A percentile compares a stretch with the other conserved stretches of the same genome.
Conservation (phyloP, 2,329 filamentous ascomycete genomes). For the Macrophomina tecta region DNA sequence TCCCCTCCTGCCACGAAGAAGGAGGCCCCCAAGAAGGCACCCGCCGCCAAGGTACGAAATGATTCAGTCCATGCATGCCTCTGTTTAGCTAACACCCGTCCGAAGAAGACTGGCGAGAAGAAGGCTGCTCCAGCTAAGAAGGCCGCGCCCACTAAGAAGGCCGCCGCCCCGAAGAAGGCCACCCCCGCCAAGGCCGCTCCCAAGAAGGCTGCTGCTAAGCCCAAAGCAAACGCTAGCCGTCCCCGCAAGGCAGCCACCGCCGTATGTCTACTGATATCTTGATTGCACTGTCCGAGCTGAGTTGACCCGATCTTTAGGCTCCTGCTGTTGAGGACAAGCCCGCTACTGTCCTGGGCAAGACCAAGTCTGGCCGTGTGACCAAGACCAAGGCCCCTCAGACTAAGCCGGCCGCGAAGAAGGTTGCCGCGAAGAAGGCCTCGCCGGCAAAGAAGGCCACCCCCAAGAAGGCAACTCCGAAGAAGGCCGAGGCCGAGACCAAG, state of each 20-base stretch:
- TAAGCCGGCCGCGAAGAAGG: slow-evolving; percentile 35
- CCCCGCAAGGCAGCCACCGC: slow-evolving; percentile 50
- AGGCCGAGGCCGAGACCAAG: slow-evolving; percentile 36
- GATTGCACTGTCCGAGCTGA: not conserved
- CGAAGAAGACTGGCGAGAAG: slow-evolving; percentile 43
- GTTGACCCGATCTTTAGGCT: slow-evolving; percentile 43
- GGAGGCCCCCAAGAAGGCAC: slow-evolving; percentile 33
- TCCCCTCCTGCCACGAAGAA: slow-evolving; percentile 36
- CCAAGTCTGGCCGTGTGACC: slow-evolving; percentile 83
- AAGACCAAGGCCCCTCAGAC: slow-evolving; percentile 66
- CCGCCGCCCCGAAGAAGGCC: slow-evolving; percentile 52
- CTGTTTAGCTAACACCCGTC: not conserved
- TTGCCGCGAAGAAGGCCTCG: slow-evolving; percentile 48
- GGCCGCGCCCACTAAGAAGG: slow-evolving; percentile 42
- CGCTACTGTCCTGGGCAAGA: slow-evolving; percentile 73
- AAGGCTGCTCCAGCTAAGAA: slow-evolving; percentile 44
- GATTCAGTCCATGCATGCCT: not conserved
- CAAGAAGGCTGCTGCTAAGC: slow-evolving; percentile 43
- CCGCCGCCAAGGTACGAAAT: slow-evolving; percentile 28
- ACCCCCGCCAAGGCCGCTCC: slow-evolving; percentile 45
- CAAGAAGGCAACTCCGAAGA: slow-evolving; percentile 41
- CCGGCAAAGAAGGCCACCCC: slow-evolving; percentile 54
- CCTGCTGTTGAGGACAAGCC: slow-evolving; percentile 73
- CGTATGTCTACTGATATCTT: slow-evolving; percentile 9
- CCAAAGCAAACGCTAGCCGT: slow-evolving; percentile 55